Percentiles rank a stretch among this genome's conserved stretches.
These are phyloP conservation scores for Pestalotiopsis fici DNA, from an alignment of 2,329 filamentous ascomycete species.

Conservation along the genomic window DNA sequence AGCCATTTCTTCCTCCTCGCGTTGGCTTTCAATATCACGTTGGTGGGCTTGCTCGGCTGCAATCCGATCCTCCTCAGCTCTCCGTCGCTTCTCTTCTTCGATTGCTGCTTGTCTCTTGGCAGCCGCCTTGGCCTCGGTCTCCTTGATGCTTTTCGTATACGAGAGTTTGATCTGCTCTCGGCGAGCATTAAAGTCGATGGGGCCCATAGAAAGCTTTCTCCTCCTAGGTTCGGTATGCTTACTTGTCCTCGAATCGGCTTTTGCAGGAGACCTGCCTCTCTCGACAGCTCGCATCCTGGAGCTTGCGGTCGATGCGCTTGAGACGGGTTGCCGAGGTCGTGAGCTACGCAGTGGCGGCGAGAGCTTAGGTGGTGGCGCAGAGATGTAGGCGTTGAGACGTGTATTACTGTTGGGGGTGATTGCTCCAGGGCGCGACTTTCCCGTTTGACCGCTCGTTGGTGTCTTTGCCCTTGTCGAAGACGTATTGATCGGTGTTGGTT, in stretches of 20 bases:
- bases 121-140: slow-evolving; percentile 64
- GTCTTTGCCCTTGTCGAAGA: slow-evolving; percentile 40
- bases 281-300: slow-evolving; percentile 68
- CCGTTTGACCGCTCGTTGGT: slow-evolving; percentile 35
- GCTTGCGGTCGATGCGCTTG: slow-evolving; percentile 70
- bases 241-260: slow-evolving; percentile 29
- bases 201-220: slow-evolving; percentile 64
- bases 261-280: slow-evolving; percentile 47
- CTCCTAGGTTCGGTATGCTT: slow-evolving; percentile 39
- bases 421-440: slow-evolving; percentile 43
- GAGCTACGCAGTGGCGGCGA: slow-evolving; percentile 82
- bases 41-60: slow-evolving; percentile 14
- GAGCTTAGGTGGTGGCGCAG: slow-evolving; percentile 67
- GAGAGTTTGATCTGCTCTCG: slow-evolving; percentile 82
- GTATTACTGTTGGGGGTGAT: slow-evolving; percentile 52
- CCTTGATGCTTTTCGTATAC: slow-evolving; percentile 80
- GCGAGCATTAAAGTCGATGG: slow-evolving; percentile 82
- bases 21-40: slow-evolving; percentile 22
- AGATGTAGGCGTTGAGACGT: slow-evolving; percentile 73
- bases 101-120: slow-evolving; percentile 48
- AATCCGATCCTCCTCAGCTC: slow-evolving; percentile 35
- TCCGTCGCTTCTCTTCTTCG: slow-evolving; percentile 52
- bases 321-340: slow-evolving; percentile 77
- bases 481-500: slow-evolving; percentile 25
- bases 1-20: not conserved